Conservation (phyloP, 2,329 filamentous ascomycete species). For the Alternaria brassicicola region DNA sequence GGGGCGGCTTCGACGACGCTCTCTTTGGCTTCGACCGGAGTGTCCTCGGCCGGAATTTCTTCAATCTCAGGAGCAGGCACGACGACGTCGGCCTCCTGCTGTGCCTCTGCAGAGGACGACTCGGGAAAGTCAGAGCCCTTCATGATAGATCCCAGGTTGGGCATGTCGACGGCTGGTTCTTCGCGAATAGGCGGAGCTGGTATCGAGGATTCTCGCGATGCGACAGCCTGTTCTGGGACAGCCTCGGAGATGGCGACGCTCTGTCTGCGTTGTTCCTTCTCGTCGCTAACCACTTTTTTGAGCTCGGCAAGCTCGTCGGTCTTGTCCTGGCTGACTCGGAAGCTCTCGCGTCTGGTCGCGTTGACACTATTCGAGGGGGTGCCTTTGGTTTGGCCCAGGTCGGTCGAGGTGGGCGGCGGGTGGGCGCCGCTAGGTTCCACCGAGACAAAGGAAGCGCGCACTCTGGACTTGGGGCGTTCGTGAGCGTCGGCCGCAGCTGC, state of each 20-base stretch:
- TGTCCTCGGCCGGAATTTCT: slow-evolving; percentile 3
- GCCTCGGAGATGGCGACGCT: slow-evolving; percentile 46
- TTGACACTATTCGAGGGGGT: slow-evolving; percentile 37
- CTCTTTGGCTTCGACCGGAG: slow-evolving; percentile 8
- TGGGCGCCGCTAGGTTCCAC: slow-evolving; percentile 46
- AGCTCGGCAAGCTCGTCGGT: slow-evolving; percentile 45
- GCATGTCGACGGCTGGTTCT: slow-evolving; percentile 33
- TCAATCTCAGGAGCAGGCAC: slow-evolving; percentile 1
- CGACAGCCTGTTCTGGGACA: slow-evolving; percentile 53
- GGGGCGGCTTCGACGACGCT: slow-evolving; percentile 1
- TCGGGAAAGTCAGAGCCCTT: slow-evolving; percentile 47
- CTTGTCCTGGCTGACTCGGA: slow-evolving; percentile 48
- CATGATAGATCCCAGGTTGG: slow-evolving; percentile 44
- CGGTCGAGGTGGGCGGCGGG: slow-evolving; percentile 34
- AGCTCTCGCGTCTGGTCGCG: slow-evolving; percentile 50
- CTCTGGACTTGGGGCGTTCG: slow-evolving; percentile 51
- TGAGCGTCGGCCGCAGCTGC: slow-evolving; percentile 32
- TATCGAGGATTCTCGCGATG: slow-evolving; percentile 47
- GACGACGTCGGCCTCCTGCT: background rate
- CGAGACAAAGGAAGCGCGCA: slow-evolving; percentile 57
- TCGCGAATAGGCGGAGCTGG: slow-evolving; percentile 42
- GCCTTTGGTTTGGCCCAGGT: slow-evolving; percentile 36
- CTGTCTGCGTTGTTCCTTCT: slow-evolving; percentile 49
- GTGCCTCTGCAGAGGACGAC: slow-evolving; percentile 14
- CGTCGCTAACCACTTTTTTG: slow-evolving; percentile 49